Evolutionary conservation across 345 rosid species (phyloP).

Genomic region (Iberis pinnata): DNA sequence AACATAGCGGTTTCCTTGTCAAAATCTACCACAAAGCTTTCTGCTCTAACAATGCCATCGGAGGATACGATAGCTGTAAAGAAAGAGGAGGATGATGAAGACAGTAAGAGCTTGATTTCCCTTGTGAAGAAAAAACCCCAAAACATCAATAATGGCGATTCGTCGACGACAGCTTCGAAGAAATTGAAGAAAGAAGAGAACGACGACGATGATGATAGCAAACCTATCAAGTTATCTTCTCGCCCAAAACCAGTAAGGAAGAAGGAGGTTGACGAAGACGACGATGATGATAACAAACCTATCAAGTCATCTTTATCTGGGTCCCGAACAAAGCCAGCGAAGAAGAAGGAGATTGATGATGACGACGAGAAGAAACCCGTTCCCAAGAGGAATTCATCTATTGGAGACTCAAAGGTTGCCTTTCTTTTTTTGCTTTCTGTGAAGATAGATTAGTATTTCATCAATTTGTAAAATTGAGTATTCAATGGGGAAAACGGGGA

Average conservation of each 20-base stretch:
- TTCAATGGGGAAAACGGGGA: not conserved
- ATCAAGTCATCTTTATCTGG: slow-evolving; percentile 22
- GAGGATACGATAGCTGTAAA: slow-evolving; percentile 12
- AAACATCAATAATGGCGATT: slow-evolving; percentile 28
- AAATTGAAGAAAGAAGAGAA: slow-evolving; percentile 46
- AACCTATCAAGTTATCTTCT: slow-evolving; percentile 25
- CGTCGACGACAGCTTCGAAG: slow-evolving; percentile 31
- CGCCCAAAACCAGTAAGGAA: slow-evolving; percentile 30
- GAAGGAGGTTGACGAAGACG: slow-evolving; percentile 33
- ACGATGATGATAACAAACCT: slow-evolving; percentile 23
- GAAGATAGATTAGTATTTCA: not conserved
- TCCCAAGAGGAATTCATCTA: slow-evolving; percentile 32
- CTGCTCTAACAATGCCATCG: slow-evolving; percentile 44
- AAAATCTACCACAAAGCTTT: no score
- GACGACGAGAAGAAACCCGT: slow-evolving; percentile 45
- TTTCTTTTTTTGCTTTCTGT: not conserved
- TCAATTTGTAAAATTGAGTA: not conserved
- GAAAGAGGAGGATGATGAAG: slow-evolving; percentile 32
- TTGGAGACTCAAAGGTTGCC: slow-evolving; percentile 46
- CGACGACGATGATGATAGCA: slow-evolving; percentile 29
- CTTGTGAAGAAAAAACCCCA: slow-evolving; percentile 40
- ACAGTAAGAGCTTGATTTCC: slow-evolving; percentile 46
- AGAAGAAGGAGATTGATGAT: slow-evolving; percentile 37
- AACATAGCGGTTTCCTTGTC: no score
- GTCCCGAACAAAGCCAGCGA: slow-evolving; percentile 30